A percentile compares a stretch with the other conserved stretches of the same genome.
phyloP scores from a whole-genome alignment of 768 basidiomycete genomes.

The Russula emetica region DNA sequence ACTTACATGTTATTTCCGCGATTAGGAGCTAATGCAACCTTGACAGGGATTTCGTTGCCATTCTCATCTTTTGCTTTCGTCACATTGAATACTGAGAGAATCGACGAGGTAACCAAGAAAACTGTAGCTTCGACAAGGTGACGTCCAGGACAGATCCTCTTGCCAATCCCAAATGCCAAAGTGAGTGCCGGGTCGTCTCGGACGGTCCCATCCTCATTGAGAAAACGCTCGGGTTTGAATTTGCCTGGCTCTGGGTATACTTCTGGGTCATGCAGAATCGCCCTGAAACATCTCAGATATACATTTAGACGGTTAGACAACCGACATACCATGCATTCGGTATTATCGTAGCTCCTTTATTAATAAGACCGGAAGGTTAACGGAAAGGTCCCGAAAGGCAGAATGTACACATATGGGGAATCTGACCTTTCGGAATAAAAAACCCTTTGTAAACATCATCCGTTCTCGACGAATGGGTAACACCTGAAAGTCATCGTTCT shows the following conservation, averaged over 20 bases:
- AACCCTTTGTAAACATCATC: constrained; percentile 16
- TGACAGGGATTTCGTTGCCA: constrained; percentile 15
- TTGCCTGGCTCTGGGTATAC: constrained; percentile 21
- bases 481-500: not conserved
- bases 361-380: no score
- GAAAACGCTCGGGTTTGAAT: constrained; percentile 26
- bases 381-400: not conserved
- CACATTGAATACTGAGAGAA: constrained; percentile 21
- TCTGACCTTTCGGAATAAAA: constrained; percentile 19
- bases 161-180: constrained; percentile 17
- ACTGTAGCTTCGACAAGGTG: constrained; percentile 27
- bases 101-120: constrained; percentile 19
- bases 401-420: not conserved
- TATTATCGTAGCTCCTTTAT: constrained; percentile 9
- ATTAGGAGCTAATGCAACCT: no score
- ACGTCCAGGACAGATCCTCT: constrained; percentile 28
- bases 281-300: constrained; percentile 1
- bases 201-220: constrained; percentile 15
- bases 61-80: constrained; percentile 22
- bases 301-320: not conserved
- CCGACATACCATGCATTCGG: constrained; percentile 14
- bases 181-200: constrained; percentile 11
- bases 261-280: constrained; percentile 18
- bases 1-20: no score
- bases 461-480: not conserved